These are phyloP conservation scores for Prunella vulgaris DNA, from an alignment of 257 asterid species.

Conservation along the genomic window DNA sequence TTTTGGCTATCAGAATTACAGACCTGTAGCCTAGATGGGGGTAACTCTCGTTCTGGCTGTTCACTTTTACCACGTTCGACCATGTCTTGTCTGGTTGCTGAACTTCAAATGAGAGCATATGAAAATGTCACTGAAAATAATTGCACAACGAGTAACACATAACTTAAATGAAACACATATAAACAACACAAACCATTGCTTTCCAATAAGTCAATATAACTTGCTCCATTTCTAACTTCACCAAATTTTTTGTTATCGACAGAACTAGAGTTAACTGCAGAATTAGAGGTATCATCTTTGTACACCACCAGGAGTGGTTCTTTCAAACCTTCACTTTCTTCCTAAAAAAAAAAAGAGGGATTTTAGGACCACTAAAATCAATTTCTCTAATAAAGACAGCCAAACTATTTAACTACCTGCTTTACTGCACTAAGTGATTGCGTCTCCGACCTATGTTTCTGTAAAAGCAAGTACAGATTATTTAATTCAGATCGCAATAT, in stretches of 20 bases:
- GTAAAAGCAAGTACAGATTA: slow-evolving; percentile 26
- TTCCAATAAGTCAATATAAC: slow-evolving; percentile 18
- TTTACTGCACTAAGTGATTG: slow-evolving; percentile 52
- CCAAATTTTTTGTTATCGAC: slow-evolving; percentile 26
- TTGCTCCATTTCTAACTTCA: slow-evolving; percentile 31
- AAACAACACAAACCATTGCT: slow-evolving; percentile 51
- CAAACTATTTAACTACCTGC: slow-evolving; percentile 46
- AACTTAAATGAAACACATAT: not conserved
- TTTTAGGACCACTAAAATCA: slow-evolving; percentile 11
- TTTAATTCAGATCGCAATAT: not conserved
- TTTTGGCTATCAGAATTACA: slow-evolving; percentile 9
- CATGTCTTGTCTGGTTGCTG: slow-evolving; percentile 40
- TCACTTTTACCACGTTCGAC: slow-evolving; percentile 27
- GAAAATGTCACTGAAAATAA: slow-evolving; percentile 15
- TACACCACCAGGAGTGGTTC: slow-evolving; percentile 65
- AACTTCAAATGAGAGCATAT: slow-evolving; percentile 25
- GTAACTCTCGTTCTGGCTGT: slow-evolving; percentile 26
- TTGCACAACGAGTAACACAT: not conserved
- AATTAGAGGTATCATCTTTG: slow-evolving; percentile 45
- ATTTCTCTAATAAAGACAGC: slow-evolving; percentile 2
- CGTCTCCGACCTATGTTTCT: slow-evolving; percentile 72
- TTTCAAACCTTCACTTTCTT: slow-evolving; percentile 47
- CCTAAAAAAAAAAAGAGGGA: slow-evolving; percentile 36
- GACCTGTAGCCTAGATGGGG: slow-evolving; percentile 40
- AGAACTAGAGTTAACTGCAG: slow-evolving; percentile 34